Evolutionary conservation across 768 basidiomycete genomes (phyloP).

Genomic region (Amanita rimosa): DNA sequence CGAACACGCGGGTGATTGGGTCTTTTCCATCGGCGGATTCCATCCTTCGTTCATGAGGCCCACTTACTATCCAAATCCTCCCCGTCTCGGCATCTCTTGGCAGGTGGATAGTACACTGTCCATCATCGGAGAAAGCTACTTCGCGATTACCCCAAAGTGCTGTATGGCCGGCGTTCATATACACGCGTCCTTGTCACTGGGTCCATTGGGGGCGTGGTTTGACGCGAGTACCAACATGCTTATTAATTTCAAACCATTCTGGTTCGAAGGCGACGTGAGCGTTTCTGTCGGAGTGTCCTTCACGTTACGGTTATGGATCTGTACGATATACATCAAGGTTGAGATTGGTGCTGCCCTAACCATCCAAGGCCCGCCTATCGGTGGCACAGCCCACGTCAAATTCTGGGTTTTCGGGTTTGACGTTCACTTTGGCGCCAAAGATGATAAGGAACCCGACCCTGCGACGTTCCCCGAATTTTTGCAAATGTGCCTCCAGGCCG

Average conservation of each 20-base stretch:
- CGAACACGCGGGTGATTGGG: neutral
- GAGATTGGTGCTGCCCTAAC: neutral
- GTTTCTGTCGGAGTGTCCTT: neutral
- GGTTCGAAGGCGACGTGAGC: slow-evolving; percentile 2
- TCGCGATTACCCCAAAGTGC: neutral
- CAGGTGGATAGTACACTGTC: neutral
- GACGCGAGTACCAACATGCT: slow-evolving; percentile 2
- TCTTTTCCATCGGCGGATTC: slow-evolving; percentile 3
- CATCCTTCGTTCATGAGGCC: slow-evolving; percentile 3
- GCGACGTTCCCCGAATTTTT: neutral
- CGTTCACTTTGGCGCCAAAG: neutral
- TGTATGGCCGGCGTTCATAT: slow-evolving; percentile 1
- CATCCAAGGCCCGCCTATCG: slow-evolving; percentile 2
- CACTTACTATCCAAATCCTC: neutral
- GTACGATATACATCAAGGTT: neutral
- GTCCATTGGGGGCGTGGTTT: neutral
- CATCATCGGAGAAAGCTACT: slow-evolving; percentile 1
- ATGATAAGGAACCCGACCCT: neutral
- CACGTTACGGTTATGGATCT: neutral
- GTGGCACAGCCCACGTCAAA: neutral
- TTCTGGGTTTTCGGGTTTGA: neutral
- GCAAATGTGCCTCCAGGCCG: neutral
- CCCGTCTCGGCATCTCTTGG: slow-evolving; percentile 1
- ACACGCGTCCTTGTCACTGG: neutral
- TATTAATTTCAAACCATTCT: slow-evolving; percentile 3